Evolutionary conservation across 2,329 filamentous ascomycete genomes (phyloP).

Genomic region (Botrytis cinerea): DNA sequence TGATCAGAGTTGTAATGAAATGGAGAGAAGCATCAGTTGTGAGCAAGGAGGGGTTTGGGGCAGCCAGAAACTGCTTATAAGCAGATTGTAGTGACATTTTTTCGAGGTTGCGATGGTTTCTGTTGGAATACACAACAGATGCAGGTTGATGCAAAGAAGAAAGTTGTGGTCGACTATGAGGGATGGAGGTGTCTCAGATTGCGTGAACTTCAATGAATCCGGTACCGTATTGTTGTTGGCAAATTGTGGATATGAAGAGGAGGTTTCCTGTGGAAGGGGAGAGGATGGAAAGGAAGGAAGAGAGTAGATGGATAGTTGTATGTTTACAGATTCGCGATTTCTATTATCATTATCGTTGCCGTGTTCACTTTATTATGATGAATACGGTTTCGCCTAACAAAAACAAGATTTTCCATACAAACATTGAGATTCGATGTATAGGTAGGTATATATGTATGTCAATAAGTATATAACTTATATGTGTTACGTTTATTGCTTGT

Average conservation of each 20-base stretch:
- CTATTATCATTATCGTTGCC: background rate
- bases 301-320: background rate
- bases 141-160: constrained; percentile 11
- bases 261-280: background rate
- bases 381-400: background rate
- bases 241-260: background rate
- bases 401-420: background rate
- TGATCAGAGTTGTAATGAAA: constrained; percentile 87
- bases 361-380: background rate
- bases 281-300: background rate
- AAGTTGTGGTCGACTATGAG: background rate
- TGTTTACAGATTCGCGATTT: constrained; percentile 6
- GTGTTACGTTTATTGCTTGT: background rate
- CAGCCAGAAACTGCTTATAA: constrained; percentile 73
- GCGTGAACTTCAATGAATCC: background rate
- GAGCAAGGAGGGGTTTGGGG: constrained; percentile 64
- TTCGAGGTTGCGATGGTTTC: constrained; percentile 1
- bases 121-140: constrained; percentile 15
- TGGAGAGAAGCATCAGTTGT: constrained; percentile 69
- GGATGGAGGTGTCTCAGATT: background rate
- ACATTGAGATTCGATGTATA: background rate
- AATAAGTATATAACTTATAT: too few relatives aligned
- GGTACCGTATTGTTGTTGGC: background rate
- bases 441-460: background rate
- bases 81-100: constrained; percentile 53